Evolutionary conservation across 1,284 basidiomycete genomes (phyloP).

Genomic region (Tremellales sp.): DNA sequence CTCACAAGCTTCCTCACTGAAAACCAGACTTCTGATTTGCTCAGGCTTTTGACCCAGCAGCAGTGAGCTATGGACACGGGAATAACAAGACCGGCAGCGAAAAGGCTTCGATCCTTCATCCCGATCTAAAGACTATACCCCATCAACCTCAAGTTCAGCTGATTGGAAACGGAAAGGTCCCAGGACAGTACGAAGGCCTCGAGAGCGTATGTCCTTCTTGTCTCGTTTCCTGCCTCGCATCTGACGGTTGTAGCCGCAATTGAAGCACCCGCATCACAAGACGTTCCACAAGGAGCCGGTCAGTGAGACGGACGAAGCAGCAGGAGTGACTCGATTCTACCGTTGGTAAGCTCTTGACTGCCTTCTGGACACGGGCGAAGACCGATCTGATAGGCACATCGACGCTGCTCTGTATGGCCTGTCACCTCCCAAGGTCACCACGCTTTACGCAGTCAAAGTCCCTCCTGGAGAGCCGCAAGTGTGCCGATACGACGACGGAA

Average conservation of each 20-base stretch:
- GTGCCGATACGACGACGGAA: slow-evolving; percentile 81
- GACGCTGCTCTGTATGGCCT: slow-evolving; percentile 87
- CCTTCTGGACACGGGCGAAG: neutral
- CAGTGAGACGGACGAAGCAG: slow-evolving; percentile 67
- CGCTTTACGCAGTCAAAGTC: slow-evolving; percentile 73
- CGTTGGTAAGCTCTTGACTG: slow-evolving; percentile 56
- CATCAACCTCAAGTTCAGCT: slow-evolving; percentile 79
- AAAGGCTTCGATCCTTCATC: slow-evolving; percentile 71
- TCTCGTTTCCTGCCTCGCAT: neutral
- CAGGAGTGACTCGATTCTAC: slow-evolving; percentile 77
- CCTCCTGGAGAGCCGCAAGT: slow-evolving; percentile 66
- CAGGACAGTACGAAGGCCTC: slow-evolving; percentile 68
- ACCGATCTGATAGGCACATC: slow-evolving; percentile 58
- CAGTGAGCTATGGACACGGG: slow-evolving; percentile 72
- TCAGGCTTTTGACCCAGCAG: slow-evolving; percentile 69
- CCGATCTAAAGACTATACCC: slow-evolving; percentile 81
- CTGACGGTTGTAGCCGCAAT: slow-evolving; percentile 36
- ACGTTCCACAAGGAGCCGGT: slow-evolving; percentile 85
- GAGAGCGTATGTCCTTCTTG: slow-evolving; percentile 53
- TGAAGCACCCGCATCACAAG: slow-evolving; percentile 74
- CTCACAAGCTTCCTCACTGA: neutral
- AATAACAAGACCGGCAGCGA: slow-evolving; percentile 73
- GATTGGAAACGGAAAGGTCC: slow-evolving; percentile 70
- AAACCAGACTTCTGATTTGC: neutral
- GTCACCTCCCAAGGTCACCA: slow-evolving; percentile 81